Evolutionary conservation across 2,329 filamentous ascomycete genomes (phyloP).

Genomic region (Fusarium sambucinum): DNA sequence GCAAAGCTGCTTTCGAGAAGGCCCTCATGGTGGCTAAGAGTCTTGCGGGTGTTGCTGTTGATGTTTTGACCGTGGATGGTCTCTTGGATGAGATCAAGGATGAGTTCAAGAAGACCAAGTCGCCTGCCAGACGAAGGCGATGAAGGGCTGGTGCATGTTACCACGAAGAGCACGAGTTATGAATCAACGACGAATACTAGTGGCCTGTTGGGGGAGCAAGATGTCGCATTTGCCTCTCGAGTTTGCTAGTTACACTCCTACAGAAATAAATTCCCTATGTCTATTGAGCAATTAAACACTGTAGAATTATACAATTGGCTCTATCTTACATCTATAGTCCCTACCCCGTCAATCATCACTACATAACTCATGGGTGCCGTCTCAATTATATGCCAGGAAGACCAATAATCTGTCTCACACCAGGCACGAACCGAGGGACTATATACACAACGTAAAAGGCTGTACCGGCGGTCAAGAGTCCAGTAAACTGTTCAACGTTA

Average conservation of each 20-base stretch:
- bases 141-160: background rate
- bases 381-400: constrained; percentile 62
- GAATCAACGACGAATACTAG: background rate
- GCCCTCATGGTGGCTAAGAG: constrained; percentile 62
- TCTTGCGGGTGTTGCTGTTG: constrained; percentile 61
- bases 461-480: constrained; percentile 61
- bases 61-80: constrained; percentile 58
- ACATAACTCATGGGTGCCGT: constrained; percentile 21
- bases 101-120: constrained; percentile 37
- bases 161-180: background rate
- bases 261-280: background rate
- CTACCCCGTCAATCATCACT: constrained; percentile 21
- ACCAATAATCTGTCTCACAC: constrained; percentile 60
- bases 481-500: constrained; percentile 62
- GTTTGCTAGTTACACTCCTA: background rate
- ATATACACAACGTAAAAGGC: constrained; percentile 65
- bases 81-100: constrained; percentile 52
- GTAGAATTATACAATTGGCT: constrained; percentile 10
- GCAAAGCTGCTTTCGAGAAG: constrained; percentile 59
- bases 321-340: constrained; percentile 19
- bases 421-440: constrained; percentile 64
- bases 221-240: background rate
- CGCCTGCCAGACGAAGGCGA: constrained; percentile 2
- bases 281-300: background rate
- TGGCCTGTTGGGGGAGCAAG: no score